phyloP scores from a whole-genome alignment of 176 grass and related monocot genomes.

The Hordeum marinum region DNA sequence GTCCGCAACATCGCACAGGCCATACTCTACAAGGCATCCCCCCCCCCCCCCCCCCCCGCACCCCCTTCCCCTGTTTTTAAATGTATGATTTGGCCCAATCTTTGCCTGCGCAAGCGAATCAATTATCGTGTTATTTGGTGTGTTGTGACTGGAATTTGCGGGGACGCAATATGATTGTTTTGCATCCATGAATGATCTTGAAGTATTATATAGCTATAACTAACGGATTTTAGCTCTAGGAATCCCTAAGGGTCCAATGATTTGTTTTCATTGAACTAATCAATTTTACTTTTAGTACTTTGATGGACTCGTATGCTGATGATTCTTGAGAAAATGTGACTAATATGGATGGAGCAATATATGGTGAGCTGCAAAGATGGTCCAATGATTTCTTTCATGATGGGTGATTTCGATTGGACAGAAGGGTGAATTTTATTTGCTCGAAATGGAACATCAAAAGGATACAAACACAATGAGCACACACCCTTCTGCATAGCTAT shows the following conservation, averaged over 20 bases:
- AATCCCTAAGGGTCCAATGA: not conserved
- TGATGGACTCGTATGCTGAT: not conserved
- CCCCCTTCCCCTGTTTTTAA: not conserved
- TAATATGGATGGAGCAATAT: not conserved
- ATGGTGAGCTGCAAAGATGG: not conserved
- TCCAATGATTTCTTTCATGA: not conserved
- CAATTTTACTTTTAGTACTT: not conserved
- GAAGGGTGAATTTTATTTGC: not conserved
- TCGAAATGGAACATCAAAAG: no score
- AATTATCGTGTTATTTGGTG: not conserved
- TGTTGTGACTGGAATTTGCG: not conserved
- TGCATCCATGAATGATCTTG: not conserved
- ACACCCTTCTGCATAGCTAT: no score
- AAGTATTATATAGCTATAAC: not conserved
- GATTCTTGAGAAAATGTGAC: not conserved
- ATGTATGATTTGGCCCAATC: not conserved
- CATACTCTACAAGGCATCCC: conserved; percentile 76
- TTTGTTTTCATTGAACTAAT: not conserved
- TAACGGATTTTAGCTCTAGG: not conserved
- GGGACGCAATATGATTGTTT: not conserved
- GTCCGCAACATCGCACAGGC: conserved; percentile 97
- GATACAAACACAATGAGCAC: no score
- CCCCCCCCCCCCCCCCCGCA: not conserved
- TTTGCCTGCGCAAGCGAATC: not conserved
- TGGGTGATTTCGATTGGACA: not conserved